phyloP scores from a whole-genome alignment of 176 grass and related monocot species.

The Phoenix dactylifera region DNA sequence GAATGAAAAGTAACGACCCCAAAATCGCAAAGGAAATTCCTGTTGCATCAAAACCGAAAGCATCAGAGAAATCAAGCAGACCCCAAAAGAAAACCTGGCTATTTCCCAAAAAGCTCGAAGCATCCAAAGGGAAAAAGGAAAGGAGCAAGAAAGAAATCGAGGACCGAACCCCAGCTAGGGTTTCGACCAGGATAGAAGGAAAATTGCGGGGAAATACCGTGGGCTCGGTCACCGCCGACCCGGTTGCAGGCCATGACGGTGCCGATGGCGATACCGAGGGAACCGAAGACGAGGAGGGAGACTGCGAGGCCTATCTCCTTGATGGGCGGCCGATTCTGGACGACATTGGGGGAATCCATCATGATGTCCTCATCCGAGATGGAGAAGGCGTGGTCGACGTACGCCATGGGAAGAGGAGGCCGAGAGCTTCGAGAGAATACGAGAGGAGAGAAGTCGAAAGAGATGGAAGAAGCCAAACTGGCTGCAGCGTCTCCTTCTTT shows the following conservation, averaged over 20 bases:
- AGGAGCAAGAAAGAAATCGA: neutral
- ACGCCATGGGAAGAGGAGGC: neutral
- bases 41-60: neutral
- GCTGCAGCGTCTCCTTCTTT: too few relatives aligned
- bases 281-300: conserved; percentile 1
- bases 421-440: neutral
- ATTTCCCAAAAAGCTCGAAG: neutral
- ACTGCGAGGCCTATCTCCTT: too few relatives aligned
- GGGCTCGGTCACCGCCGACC: neutral
- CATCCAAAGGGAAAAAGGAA: neutral
- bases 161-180: neutral
- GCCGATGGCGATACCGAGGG: neutral
- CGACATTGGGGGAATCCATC: too few relatives aligned
- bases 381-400: neutral
- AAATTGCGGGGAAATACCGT: neutral
- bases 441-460: too few relatives aligned
- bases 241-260: neutral
- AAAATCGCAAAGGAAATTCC: conserved; percentile 1
- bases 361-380: too few relatives aligned
- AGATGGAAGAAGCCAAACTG: too few relatives aligned
- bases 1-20: neutral
- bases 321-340: too few relatives aligned
- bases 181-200: neutral
- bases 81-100: neutral
- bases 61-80: neutral